Evolutionary conservation across 192 early-diverging fungal species (phyloP).

Genomic region (Backusella parvicylindrica): DNA sequence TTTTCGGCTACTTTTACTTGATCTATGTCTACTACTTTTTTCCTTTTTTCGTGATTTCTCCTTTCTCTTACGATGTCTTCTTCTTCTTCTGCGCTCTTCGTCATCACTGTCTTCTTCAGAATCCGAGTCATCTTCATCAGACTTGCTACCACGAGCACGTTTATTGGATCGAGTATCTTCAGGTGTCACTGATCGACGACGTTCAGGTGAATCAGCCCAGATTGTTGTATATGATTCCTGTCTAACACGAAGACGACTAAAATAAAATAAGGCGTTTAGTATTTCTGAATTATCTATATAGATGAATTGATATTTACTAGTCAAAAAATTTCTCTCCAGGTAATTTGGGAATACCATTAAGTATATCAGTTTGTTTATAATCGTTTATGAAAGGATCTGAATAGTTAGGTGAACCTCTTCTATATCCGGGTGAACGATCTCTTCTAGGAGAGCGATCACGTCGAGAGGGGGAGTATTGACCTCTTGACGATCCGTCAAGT

Average conservation of each 20-base stretch:
- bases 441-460: not conserved
- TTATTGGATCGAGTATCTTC: slow-evolving; percentile 11
- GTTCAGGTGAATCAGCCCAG: slow-evolving; percentile 46
- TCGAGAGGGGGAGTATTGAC: not conserved
- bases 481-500: not conserved
- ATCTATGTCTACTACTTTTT: slow-evolving; percentile 1
- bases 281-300: too few species aligned
- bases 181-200: slow-evolving; percentile 26
- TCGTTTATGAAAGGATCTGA: not conserved
- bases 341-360: slow-evolving; percentile 3
- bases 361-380: not conserved
- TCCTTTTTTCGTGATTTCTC: not conserved
- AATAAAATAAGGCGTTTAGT: too few species aligned
- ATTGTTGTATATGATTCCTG: slow-evolving; percentile 32
- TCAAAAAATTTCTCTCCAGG: slow-evolving; percentile 21
- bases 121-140: slow-evolving; percentile 4
- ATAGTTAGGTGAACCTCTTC: not conserved
- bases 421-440: not conserved
- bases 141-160: not conserved
- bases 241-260: slow-evolving; percentile 35
- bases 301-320: slow-evolving; percentile 19
- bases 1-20: slow-evolving; percentile 17
- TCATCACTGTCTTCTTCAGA: not conserved
- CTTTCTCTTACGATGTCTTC: slow-evolving; percentile 8
- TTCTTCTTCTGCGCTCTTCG: slow-evolving; percentile 8